A percentile compares a stretch with the other conserved stretches of the same genome.
Conservation (phyloP, 495 filamentous ascomycete species). For the Cercophora newfieldiana region DNA sequence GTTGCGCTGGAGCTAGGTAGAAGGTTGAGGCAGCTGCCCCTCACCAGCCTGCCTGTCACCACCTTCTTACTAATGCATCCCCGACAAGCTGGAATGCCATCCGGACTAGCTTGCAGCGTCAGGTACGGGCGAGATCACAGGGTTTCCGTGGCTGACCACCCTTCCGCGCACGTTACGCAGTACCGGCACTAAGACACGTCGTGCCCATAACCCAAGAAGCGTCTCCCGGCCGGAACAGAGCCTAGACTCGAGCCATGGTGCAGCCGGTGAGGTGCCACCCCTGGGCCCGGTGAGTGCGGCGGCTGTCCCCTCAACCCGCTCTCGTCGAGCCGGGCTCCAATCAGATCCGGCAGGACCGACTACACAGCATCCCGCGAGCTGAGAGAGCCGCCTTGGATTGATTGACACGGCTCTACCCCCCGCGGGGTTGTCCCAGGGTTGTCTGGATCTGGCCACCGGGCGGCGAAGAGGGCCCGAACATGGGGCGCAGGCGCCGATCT, state of each 20-base stretch:
- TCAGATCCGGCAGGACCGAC: conserved; percentile 6
- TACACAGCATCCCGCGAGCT: background rate
- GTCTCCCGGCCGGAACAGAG: background rate
- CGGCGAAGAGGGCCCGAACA: background rate
- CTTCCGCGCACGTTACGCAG: background rate
- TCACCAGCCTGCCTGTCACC: background rate
- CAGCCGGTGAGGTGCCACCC: conserved; percentile 18
- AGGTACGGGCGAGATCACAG: background rate
- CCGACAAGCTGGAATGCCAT: background rate
- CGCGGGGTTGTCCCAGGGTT: background rate
- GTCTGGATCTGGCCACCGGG: background rate
- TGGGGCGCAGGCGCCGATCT: background rate
- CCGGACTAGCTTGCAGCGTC: background rate
- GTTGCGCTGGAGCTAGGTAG: background rate
- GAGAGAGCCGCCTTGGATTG: background rate
- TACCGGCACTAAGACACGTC: background rate
- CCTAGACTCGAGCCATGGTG: conserved; percentile 14
- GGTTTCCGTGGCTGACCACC: background rate
- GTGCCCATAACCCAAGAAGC: background rate
- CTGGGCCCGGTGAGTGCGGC: conserved; percentile 15
- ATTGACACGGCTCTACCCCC: background rate
- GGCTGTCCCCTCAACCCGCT: background rate
- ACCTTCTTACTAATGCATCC: background rate
- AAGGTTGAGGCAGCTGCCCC: background rate
- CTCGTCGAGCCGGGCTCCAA: conserved; percentile 8